Conservation (phyloP, 208 protist genomes). For the Lotmaria passim region DNA sequence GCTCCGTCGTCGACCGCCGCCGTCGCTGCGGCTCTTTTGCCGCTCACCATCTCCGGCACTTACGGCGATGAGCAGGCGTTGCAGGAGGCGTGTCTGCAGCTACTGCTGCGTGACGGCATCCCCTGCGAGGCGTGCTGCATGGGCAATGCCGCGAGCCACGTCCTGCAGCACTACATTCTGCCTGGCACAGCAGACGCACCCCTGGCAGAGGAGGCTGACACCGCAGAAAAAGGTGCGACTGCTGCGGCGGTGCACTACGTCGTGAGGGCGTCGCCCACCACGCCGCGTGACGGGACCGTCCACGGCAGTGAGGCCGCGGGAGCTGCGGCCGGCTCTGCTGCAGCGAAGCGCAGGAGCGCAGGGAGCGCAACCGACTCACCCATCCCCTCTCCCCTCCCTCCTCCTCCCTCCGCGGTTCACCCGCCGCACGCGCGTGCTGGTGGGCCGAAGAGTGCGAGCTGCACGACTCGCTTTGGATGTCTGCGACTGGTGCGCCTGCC, state of each 20-base stretch:
- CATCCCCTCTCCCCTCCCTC: not conserved
- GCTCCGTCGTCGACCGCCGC: not conserved
- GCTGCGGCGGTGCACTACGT: conserved; percentile 18
- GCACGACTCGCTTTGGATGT: conserved; percentile 38
- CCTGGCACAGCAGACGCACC: conserved; percentile 30
- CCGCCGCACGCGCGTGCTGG: conserved; percentile 5
- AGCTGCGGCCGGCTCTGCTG: not conserved
- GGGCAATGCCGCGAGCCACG: conserved; percentile 33
- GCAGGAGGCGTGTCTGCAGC: conserved; percentile 56
- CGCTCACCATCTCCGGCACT: conserved; percentile 53
- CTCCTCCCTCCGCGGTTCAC: not conserved
- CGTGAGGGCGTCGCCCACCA: not conserved
- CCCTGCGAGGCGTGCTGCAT: conserved; percentile 69
- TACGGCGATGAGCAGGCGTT: conserved; percentile 71
- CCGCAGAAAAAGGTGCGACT: not conserved
- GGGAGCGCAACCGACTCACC: not conserved
- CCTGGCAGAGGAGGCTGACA: conserved; percentile 20
- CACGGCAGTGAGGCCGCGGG: not conserved
- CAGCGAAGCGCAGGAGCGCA: not conserved
- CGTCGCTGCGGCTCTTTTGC: conserved; percentile 21
- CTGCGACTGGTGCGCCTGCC: conserved; percentile 52
- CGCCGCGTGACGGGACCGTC: not conserved
- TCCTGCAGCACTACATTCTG: conserved; percentile 37
- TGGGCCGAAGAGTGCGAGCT: conserved; percentile 9
- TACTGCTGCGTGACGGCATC: conserved; percentile 76